Evolutionary conservation across 1,284 basidiomycete genomes (phyloP).

Genomic region (Schizophyllum amplum): DNA sequence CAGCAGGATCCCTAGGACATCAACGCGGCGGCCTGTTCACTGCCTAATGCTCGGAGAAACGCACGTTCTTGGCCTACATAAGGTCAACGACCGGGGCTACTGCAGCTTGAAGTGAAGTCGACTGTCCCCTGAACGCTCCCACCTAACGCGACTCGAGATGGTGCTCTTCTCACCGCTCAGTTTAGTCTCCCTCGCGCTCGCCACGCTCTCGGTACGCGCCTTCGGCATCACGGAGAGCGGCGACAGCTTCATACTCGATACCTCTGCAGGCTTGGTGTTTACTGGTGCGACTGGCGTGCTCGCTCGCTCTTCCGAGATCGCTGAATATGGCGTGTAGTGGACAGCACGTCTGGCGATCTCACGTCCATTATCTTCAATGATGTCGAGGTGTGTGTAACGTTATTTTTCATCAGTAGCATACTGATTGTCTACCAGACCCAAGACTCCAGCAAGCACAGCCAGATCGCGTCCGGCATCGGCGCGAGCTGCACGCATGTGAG

Average conservation of each 20-base stretch:
- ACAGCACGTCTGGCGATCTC: constrained; percentile 23
- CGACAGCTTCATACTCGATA: constrained; percentile 18
- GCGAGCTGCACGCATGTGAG: constrained; percentile 21
- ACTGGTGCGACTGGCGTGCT: constrained; percentile 13
- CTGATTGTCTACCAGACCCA: constrained; percentile 15
- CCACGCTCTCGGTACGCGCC: background rate
- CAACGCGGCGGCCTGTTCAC: background rate
- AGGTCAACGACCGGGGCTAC: background rate
- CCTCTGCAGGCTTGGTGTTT: constrained; percentile 21
- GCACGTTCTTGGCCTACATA: background rate
- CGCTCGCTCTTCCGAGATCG: background rate
- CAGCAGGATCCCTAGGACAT: no score
- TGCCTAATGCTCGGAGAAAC: background rate
- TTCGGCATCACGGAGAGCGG: constrained; percentile 21
- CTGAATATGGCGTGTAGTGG: constrained; percentile 17
- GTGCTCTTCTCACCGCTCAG: no score
- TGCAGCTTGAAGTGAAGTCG: background rate
- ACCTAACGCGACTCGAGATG: no score
- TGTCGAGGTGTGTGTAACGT: constrained; percentile 17
- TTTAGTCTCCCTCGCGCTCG: background rate
- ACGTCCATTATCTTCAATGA: constrained; percentile 28
- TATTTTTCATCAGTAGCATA: background rate
- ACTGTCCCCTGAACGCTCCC: no score
- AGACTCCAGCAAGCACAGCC: constrained; percentile 17
- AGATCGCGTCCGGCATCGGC: constrained; percentile 26